Evolutionary conservation across 1,284 basidiomycete genomes (phyloP).

Genomic region (Exobasidium rhododendri): DNA sequence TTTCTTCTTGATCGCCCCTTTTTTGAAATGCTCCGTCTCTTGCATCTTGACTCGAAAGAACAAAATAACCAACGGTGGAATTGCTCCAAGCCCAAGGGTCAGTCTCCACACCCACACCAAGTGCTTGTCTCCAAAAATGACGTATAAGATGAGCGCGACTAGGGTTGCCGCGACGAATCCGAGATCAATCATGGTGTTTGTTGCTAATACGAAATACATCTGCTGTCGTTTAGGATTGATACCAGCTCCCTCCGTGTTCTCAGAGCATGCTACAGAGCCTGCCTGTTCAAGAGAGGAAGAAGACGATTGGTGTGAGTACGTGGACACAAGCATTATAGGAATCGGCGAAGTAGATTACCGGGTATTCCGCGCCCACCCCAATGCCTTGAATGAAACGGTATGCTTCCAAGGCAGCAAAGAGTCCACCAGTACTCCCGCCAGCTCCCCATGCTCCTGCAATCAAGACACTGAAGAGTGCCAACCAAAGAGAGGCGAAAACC

Average conservation of each 20-base stretch:
- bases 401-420: slow-evolving; percentile 73
- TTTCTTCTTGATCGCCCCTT: slow-evolving; percentile 69
- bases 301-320: no score
- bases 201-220: slow-evolving; percentile 78
- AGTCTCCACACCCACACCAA: slow-evolving; percentile 63
- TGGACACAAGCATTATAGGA: no score
- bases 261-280: slow-evolving; percentile 84
- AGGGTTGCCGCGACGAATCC: slow-evolving; percentile 81
- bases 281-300: no score
- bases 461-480: slow-evolving; percentile 57
- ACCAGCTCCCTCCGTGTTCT: slow-evolving; percentile 72
- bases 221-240: slow-evolving; percentile 77
- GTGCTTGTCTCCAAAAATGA: slow-evolving; percentile 63
- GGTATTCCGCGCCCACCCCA: slow-evolving; percentile 78
- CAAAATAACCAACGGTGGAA: slow-evolving; percentile 77
- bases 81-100: slow-evolving; percentile 78
- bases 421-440: slow-evolving; percentile 66
- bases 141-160: slow-evolving; percentile 65
- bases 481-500: slow-evolving; percentile 59
- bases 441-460: slow-evolving; percentile 80
- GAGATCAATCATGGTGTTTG: slow-evolving; percentile 76
- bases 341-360: no score
- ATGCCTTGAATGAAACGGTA: slow-evolving; percentile 61
- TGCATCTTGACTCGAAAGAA: slow-evolving; percentile 82
- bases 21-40: slow-evolving; percentile 67